Base-by-base conservation (phyloP, 108 stramenopile species). In the Discostella stelligeroides region DNA sequence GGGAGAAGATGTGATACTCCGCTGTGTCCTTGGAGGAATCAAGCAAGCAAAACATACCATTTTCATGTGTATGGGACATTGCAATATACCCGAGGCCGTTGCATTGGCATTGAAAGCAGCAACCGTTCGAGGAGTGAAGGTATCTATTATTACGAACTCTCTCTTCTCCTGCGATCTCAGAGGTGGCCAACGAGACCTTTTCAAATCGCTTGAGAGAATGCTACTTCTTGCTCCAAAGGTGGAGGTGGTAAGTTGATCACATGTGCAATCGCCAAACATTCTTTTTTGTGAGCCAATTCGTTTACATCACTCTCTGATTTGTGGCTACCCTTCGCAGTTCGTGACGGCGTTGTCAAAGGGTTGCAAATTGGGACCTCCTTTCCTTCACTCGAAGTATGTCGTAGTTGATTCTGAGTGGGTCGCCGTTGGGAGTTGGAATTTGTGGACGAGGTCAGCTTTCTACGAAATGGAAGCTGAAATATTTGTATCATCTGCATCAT, bases 1-100 rank as follows among this genome's bases (percentile, higher is more conserved):
- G 3, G 73, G 73, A 47, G 73, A 75, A 75, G 73, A 75, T 49
- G 58, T 51, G 8, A 75, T 75, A 46, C 73, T 75, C 49, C 73
- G 73, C 25, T 61, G 60, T 62, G 59, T 75, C 14, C 37, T 75
- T 4, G 73, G 73, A 11, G 73, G 38, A n/a, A 75, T 75, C 0
- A 34, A 68, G 24, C 41, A 11, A 28, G 73, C 73, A 8, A 62
- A 47, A 0, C 39, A 69, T 12, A 48, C 67, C 5, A 61, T 75
- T 21, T 60, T 30, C 46, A 75, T 75, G 53, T 75, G 73, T 41
- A 75, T 75, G 73, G 73, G 73, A 7, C 73, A 75, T 40, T 75
- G 41, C 45, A 75, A 75, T 45, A 39, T 69, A 20, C 43, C 73
- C 8, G 60, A 43, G 39, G 65, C 24, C 30, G 56, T 73, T 4